Percentiles rank a stretch among this genome's conserved stretches.
These are phyloP conservation scores for Avena atlantica DNA, from an alignment of 176 grass and related monocot genomes.

Conservation along the genomic window DNA sequence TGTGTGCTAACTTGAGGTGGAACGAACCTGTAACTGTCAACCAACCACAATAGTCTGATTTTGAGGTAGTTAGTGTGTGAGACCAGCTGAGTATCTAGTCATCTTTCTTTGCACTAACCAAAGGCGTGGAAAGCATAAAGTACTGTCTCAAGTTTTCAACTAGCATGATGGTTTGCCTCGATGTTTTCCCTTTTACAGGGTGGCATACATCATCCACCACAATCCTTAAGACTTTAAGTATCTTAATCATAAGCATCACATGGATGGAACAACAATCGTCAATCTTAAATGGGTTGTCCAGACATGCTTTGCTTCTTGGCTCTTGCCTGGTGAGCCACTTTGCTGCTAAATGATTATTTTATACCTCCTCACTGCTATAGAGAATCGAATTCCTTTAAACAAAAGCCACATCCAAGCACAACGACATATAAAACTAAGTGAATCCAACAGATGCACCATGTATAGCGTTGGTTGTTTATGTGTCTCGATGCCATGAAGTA, in stretches of 20 bases:
- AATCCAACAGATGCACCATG: slow-evolving; percentile 39
- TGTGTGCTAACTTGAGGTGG: slow-evolving; percentile 36
- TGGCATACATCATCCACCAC: slow-evolving; percentile 39
- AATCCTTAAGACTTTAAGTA: slow-evolving; percentile 30
- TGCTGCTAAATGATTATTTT: slow-evolving; percentile 23
- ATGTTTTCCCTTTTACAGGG: slow-evolving; percentile 46
- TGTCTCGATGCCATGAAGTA: slow-evolving; percentile 26
- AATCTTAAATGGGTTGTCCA: slow-evolving; percentile 35
- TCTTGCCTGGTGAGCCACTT: slow-evolving; percentile 24
- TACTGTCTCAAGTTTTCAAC: slow-evolving; percentile 30
- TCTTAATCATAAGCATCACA: slow-evolving; percentile 46
- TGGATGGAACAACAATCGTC: slow-evolving; percentile 43
- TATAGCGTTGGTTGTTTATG: background rate
- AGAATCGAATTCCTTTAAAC: slow-evolving; percentile 38
- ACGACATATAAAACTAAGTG: slow-evolving; percentile 25
- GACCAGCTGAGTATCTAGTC: slow-evolving; percentile 49
- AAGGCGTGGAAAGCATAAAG: slow-evolving; percentile 42
- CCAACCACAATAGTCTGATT: slow-evolving; percentile 16
- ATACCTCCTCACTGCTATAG: background rate
- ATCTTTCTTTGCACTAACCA: slow-evolving; percentile 6
- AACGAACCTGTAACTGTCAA: background rate
- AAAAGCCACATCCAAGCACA: slow-evolving; percentile 44
- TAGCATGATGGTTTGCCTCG: slow-evolving; percentile 33
- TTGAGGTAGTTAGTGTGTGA: slow-evolving; percentile 30
- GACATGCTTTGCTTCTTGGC: slow-evolving; percentile 32